Evolutionary conservation across 225 moss, liverwort and hornwort genomes (phyloP), one percentile per base, ranked within the genome.

Genomic region (Takakia lepidozioides): DNA sequence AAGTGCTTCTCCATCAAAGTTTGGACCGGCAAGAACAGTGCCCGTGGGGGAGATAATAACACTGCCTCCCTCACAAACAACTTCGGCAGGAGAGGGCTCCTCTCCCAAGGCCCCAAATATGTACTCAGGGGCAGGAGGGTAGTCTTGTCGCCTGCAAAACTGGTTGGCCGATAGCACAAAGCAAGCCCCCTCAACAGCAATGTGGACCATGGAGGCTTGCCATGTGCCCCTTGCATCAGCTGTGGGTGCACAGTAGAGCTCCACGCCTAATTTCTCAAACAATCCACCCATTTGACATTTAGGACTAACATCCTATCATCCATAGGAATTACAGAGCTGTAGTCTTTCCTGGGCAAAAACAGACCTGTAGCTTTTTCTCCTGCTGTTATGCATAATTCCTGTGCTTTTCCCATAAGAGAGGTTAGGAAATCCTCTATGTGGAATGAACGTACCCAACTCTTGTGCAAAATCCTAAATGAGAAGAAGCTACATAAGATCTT

Each of bases 131-230:
- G 79, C 25, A 30, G 75, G 70, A 25, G 85, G 84, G 45, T 85
- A 85, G 44, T 85, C 88, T 0, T 53, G 78, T 57, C 79, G 67
- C 55, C 69, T 68, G 48, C 88, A 88, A 52, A 85, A 88, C 20
- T 85, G 82, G 53, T 85, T 88, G 20, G 71, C 85, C 16, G 85
- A 85, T 37, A 88, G 51, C 32, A 88, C 85, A 70, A 88, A 82
- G 57, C 88, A 88, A 17, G 76, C 76, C n/a, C 82, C 82, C 69
- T 88, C 82, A 18, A 85, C 0, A 8, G 88, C 85, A 3, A 85
- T 80, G 18, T 85, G 88, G 21, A 76, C 42, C 82, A 88, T 82
- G 43, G 85, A 82, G 37, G 79, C 69, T 80, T 82, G 82, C 88
- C 88, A 88, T 55, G 69, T 73, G 21, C 1, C 54, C 58, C 47